Evolutionary conservation across 495 filamentous ascomycete genomes (phyloP).

Genomic region (Pseudevernia furfuracea): DNA sequence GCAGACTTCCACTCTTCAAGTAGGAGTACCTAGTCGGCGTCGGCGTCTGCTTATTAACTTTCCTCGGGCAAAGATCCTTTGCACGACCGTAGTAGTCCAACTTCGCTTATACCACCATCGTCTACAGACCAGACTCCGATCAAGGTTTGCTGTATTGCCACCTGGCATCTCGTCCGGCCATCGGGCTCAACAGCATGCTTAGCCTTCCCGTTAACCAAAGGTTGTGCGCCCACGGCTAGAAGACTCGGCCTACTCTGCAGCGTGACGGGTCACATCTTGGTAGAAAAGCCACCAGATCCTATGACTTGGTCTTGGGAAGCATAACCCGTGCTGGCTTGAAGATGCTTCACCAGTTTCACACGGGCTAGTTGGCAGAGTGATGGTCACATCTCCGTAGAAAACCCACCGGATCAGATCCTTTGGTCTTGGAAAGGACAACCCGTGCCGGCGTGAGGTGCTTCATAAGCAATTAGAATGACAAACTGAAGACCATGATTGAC

Average conservation of each 20-base stretch:
- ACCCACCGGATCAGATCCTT: not conserved
- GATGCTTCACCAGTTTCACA: too few relatives aligned
- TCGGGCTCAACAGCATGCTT: not conserved
- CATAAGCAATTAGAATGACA: not conserved
- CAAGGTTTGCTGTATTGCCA: not conserved
- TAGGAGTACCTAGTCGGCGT: not conserved
- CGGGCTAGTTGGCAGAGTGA: not conserved
- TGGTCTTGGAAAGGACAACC: not conserved
- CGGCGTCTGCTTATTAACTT: not conserved
- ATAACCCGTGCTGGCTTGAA: not conserved
- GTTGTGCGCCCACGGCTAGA: not conserved
- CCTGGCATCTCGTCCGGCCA: not conserved
- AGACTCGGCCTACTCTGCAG: not conserved
- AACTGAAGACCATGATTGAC: not conserved
- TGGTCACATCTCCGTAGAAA: not conserved
- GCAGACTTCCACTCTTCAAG: not conserved
- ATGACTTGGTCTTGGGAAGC: not conserved
- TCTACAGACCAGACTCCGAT: not conserved
- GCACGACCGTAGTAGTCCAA: too few relatives aligned
- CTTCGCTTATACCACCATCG: not conserved
- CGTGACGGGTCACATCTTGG: not conserved
- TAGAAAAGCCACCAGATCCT: constrained; percentile 6
- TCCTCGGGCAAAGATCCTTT: not conserved
- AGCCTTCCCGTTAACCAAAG: not conserved
- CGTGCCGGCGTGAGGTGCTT: not conserved